A percentile compares a stretch with the other conserved stretches of the same genome.
Evolutionary conservation across 2,329 filamentous ascomycete genomes (phyloP).

Genomic region (Colletotrichum ledebouriae): DNA sequence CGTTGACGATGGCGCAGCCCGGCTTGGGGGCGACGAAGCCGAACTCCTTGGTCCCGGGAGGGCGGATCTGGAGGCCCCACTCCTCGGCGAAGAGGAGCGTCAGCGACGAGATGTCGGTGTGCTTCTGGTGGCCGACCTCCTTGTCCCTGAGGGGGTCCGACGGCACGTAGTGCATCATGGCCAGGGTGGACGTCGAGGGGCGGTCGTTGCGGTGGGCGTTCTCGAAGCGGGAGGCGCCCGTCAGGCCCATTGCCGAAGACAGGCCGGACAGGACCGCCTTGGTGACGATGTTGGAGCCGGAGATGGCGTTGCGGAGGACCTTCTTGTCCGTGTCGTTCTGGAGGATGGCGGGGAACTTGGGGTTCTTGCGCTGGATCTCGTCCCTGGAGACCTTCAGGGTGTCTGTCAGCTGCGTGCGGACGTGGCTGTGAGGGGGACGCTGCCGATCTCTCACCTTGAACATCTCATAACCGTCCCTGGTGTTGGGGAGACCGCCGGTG

Average conservation of each 20-base stretch:
- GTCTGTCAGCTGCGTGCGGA: conserved; percentile 36
- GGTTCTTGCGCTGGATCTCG: conserved; percentile 62
- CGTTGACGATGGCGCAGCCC: conserved; percentile 68
- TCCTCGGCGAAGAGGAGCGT: conserved; percentile 69
- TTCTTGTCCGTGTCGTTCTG: conserved; percentile 63
- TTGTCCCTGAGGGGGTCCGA: conserved; percentile 55
- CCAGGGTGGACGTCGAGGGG: conserved; percentile 63
- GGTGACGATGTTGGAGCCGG: conserved; percentile 63
- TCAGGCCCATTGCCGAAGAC: conserved; percentile 61
- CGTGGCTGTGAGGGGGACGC: conserved; percentile 42
- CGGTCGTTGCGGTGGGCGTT: conserved; percentile 65
- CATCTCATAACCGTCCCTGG: conserved; percentile 67
- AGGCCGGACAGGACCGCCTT: conserved; percentile 64
- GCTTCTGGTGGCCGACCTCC: conserved; percentile 67
- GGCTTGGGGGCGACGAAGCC: conserved; percentile 65
- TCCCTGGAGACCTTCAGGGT: conserved; percentile 56
- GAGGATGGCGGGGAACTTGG: conserved; percentile 60
- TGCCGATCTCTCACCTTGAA: conserved; percentile 54
- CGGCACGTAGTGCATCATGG: conserved; percentile 68
- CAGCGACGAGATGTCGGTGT: conserved; percentile 69
- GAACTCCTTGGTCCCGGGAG: conserved; percentile 61
- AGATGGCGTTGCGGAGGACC: conserved; percentile 64
- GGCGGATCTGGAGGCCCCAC: conserved; percentile 69
- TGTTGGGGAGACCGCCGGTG: conserved; percentile 61
- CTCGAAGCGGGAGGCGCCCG: conserved; percentile 62